phyloP scores from a whole-genome alignment of 2,329 filamentous ascomycete species.

The Purpureocillium takamizusanense region DNA sequence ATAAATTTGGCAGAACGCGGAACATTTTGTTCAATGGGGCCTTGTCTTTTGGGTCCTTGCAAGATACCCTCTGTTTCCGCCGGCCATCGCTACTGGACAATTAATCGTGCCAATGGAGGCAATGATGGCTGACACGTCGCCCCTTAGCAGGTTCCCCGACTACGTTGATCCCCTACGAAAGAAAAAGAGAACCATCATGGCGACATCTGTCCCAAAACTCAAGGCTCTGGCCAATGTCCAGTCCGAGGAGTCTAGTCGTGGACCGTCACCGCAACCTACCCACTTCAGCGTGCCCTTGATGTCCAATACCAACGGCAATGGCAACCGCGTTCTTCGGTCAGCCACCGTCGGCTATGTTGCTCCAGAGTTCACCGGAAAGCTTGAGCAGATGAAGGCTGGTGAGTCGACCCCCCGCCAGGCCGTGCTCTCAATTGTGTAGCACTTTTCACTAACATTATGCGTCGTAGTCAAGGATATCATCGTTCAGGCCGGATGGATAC shows the following conservation, averaged over 20 bases:
- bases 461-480: conserved; percentile 71
- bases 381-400: conserved; percentile 80
- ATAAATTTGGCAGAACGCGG: too few relatives aligned
- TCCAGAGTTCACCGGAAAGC: conserved; percentile 87
- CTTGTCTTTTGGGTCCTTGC: too few relatives aligned
- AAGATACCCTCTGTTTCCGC: too few relatives aligned
- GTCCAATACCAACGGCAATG: conserved; percentile 43
- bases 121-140: conserved; percentile 30
- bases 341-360: conserved; percentile 91
- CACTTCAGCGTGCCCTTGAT: conserved; percentile 65
- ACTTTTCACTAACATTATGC: conserved; percentile 1
- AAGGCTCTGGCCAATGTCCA: conserved; percentile 33
- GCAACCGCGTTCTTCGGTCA: conserved; percentile 71
- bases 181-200: conserved; percentile 19
- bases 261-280: conserved; percentile 80
- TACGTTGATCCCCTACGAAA: conserved; percentile 30
- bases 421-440: too few relatives aligned
- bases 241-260: conserved; percentile 39
- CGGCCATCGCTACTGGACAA: too few relatives aligned
- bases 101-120: conserved; percentile 13
- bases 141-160: conserved; percentile 34
- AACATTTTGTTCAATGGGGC: too few relatives aligned
- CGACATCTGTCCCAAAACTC: conserved; percentile 20
- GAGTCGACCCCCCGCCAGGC: too few relatives aligned
- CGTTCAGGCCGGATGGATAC: conserved; percentile 75